Conservation (phyloP, 2,329 filamentous ascomycete genomes). For the Microdochium nivale region DNA sequence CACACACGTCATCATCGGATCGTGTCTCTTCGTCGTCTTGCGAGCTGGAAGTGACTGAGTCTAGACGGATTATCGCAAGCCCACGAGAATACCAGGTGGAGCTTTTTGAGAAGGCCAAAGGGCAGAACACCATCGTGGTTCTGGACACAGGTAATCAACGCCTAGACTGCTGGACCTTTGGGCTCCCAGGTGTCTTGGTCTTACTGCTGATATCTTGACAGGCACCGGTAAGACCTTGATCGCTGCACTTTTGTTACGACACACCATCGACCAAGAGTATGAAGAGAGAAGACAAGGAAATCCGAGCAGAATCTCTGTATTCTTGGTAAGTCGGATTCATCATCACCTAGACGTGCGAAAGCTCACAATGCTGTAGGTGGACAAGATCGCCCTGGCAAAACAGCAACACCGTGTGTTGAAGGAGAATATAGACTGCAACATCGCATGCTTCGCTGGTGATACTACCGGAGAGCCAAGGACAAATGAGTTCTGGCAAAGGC, state of each 20-base stretch:
- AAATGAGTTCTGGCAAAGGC: conserved; percentile 40
- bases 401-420: conserved; percentile 81
- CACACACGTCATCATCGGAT: conserved; percentile 1
- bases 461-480: conserved; percentile 36
- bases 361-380: conserved; percentile 39
- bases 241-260: conserved; percentile 72
- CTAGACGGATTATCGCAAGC: conserved; percentile 56
- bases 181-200: background rate
- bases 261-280: conserved; percentile 70
- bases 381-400: conserved; percentile 82
- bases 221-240: conserved; percentile 96
- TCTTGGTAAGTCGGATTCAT: conserved; percentile 49
- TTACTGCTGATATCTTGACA: conserved; percentile 16
- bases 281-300: conserved; percentile 54
- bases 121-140: conserved; percentile 83
- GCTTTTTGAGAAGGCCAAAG: conserved; percentile 79
- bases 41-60: conserved; percentile 21
- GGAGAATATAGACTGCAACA: conserved; percentile 68
- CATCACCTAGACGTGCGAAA: background rate
- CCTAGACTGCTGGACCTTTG: conserved; percentile 3
- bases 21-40: conserved; percentile 14
- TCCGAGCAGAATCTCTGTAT: conserved; percentile 67
- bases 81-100: conserved; percentile 89
- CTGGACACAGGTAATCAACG: conserved; percentile 87
- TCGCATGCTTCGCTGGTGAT: conserved; percentile 69